Percentiles rank a stretch among this genome's conserved stretches.
These are phyloP conservation scores for Cinnamomum chago DNA, from an alignment of 164 flowering plant species.

Conservation along the genomic window DNA sequence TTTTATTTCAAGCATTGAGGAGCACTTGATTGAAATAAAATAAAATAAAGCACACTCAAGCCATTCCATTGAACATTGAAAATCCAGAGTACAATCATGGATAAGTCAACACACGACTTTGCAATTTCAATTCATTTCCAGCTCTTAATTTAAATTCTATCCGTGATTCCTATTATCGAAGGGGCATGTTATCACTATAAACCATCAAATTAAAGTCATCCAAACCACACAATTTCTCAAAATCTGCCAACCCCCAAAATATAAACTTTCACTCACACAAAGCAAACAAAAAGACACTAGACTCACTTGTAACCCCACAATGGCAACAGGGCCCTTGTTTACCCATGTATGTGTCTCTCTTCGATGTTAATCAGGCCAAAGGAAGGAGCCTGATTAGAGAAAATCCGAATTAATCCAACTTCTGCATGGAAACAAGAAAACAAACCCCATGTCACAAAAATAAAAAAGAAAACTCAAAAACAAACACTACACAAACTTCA, in stretches of 20 bases:
- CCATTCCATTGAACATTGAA: background rate
- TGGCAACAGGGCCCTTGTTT: slow-evolving; percentile 6
- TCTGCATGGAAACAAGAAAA: background rate
- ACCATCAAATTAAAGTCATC: background rate
- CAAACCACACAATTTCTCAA: background rate
- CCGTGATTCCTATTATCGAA: background rate
- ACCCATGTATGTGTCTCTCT: slow-evolving; percentile 1
- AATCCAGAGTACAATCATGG: background rate
- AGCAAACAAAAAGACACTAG: background rate
- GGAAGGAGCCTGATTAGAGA: background rate
- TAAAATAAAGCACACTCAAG: background rate
- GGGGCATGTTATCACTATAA: background rate
- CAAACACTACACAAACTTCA: background rate
- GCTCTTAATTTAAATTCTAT: background rate
- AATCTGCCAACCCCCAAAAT: background rate
- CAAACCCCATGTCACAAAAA: background rate
- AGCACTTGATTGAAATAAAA: background rate
- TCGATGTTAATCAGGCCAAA: background rate
- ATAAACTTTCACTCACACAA: background rate
- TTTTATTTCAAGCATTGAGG: background rate
- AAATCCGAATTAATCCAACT: background rate
- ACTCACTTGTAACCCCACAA: slow-evolving; percentile 6
- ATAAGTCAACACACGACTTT: background rate
- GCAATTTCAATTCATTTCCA: background rate
- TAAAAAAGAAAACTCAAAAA: background rate